These are phyloP conservation scores for Tympanopsis confertula DNA, from an alignment of 2,329 filamentous ascomycete genomes.

Conservation along the genomic window DNA sequence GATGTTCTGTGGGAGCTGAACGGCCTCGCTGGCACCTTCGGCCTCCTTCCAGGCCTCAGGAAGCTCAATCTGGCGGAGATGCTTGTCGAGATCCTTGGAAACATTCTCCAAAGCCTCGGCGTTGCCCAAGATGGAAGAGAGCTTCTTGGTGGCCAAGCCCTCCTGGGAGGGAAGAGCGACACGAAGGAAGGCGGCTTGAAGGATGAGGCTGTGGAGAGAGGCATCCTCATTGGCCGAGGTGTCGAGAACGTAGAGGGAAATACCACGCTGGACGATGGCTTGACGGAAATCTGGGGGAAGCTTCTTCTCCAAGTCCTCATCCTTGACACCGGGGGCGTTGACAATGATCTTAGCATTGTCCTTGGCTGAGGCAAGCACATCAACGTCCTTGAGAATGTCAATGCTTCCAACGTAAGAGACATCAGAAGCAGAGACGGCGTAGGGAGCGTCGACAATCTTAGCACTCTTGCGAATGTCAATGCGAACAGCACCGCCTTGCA, in stretches of 20 bases:
- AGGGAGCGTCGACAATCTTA: constrained; percentile 75
- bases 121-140: constrained; percentile 43
- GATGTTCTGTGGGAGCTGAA: constrained; percentile 49
- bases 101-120: constrained; percentile 36
- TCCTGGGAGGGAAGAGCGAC: constrained; percentile 59
- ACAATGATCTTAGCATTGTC: constrained; percentile 62
- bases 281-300: constrained; percentile 62
- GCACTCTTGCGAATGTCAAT: constrained; percentile 76
- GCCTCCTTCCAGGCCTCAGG: constrained; percentile 70
- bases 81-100: constrained; percentile 56
- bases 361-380: constrained; percentile 62
- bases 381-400: constrained; percentile 67
- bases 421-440: constrained; percentile 69
- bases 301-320: constrained; percentile 82
- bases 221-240: constrained; percentile 53
- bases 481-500: constrained; percentile 66
- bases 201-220: constrained; percentile 49
- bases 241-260: constrained; percentile 68
- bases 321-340: constrained; percentile 67
- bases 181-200: constrained; percentile 75
- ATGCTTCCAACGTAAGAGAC: constrained; percentile 68
- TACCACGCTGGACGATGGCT: constrained; percentile 55
- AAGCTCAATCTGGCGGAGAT: constrained; percentile 62
- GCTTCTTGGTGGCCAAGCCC: constrained; percentile 50
- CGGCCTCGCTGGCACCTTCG: constrained; percentile 41